phyloP scores from a whole-genome alignment of 2,329 filamentous ascomycete species.

The Aspergillus transmontanensis region DNA sequence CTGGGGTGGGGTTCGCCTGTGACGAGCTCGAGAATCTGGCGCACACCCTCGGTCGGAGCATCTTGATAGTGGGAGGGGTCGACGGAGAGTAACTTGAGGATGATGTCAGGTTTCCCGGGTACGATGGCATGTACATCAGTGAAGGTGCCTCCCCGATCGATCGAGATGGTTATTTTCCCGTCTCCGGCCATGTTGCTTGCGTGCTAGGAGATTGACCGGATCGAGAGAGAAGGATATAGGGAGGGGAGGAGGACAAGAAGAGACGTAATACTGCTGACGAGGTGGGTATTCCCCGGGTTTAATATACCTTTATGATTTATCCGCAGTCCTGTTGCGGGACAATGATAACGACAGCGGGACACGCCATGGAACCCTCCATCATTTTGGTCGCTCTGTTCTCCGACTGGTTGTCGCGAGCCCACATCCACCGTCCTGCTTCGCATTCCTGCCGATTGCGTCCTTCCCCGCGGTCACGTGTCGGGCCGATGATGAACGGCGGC shows the following conservation, averaged over 20 bases:
- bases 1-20: constrained; percentile 39
- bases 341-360: constrained; percentile 6
- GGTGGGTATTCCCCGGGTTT: constrained; percentile 8
- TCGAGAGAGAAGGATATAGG: not conserved
- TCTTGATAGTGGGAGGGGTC: constrained; percentile 45
- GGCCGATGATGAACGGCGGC: constrained; percentile 24
- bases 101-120: constrained; percentile 39
- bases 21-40: constrained; percentile 62
- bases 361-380: not conserved
- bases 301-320: constrained; percentile 11
- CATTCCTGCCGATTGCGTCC: not conserved
- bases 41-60: constrained; percentile 76
- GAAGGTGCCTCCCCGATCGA: constrained; percentile 46
- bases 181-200: constrained; percentile 26
- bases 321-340: not conserved
- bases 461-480: constrained; percentile 30
- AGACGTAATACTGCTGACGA: constrained; percentile 1
- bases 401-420: constrained; percentile 7
- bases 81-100: constrained; percentile 44
- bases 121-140: constrained; percentile 43
- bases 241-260: constrained; percentile 2
- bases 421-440: constrained; percentile 3
- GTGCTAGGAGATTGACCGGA: not conserved
- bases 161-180: constrained; percentile 39
- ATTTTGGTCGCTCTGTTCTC: not conserved